Conservation (phyloP, 2,329 filamentous ascomycete species). For the Achaetomium macrosporum region DNA sequence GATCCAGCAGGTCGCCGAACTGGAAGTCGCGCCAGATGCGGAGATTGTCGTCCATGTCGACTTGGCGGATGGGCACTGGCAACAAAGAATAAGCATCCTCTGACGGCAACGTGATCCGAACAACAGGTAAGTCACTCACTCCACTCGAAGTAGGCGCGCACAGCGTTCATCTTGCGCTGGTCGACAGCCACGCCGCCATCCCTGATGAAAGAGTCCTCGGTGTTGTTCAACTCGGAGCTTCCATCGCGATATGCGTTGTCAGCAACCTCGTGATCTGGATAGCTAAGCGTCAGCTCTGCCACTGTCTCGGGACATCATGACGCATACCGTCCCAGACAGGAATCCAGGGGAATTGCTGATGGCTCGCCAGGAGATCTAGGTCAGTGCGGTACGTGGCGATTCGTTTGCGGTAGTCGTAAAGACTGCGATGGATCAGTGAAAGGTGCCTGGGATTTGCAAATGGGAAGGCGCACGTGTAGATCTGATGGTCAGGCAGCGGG, state of each 20-base stretch:
- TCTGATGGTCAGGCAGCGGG: conserved; percentile 46
- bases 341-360: conserved; percentile 51
- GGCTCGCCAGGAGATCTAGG: conserved; percentile 49
- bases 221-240: no score
- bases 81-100: no score
- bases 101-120: no score
- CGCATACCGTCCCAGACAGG: conserved; percentile 48
- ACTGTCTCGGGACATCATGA: no score
- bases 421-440: no score
- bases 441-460: no score
- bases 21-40: conserved; percentile 63
- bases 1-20: conserved; percentile 59
- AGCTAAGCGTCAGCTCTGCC: no score
- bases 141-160: conserved; percentile 65
- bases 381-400: conserved; percentile 57
- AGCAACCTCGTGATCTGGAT: conserved; percentile 45
- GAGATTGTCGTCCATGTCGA: conserved; percentile 63
- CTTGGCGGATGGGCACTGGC: conserved; percentile 42
- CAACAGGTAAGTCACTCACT: conserved; percentile 18
- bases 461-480: conserved; percentile 30
- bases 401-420: conserved; percentile 55
- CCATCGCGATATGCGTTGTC: conserved; percentile 63
- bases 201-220: no score
- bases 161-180: conserved; percentile 67
- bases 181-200: conserved; percentile 59